phyloP scores from a whole-genome alignment of 2,329 filamentous ascomycete genomes.

The Claviceps cyperi region DNA sequence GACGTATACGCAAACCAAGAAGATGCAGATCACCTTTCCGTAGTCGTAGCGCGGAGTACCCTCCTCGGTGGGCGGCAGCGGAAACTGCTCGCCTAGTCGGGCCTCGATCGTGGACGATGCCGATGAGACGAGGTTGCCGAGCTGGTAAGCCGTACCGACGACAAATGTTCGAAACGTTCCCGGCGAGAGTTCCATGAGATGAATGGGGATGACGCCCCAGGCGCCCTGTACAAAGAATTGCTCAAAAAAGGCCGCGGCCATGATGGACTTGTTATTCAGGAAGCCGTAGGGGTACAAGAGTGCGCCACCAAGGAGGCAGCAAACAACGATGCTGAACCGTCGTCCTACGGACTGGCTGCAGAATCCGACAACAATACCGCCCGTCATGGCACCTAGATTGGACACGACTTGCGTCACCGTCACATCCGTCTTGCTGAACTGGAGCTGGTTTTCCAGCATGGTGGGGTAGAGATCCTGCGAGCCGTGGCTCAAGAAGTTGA shows the following conservation, averaged over 20 bases:
- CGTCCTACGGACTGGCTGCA: conserved; percentile 55
- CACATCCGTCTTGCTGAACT: conserved; percentile 37
- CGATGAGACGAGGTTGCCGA: conserved; percentile 59
- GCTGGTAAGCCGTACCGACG: conserved; percentile 60
- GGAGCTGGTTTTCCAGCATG: conserved; percentile 42
- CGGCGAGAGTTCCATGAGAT: conserved; percentile 63
- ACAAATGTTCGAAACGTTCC: conserved; percentile 61
- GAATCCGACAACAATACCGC: conserved; percentile 54
- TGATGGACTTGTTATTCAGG: conserved; percentile 44
- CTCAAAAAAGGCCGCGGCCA: conserved; percentile 72
- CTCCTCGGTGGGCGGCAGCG: conserved; percentile 41
- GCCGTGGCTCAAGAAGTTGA: conserved; percentile 84
- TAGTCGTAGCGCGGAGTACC: conserved; percentile 50
- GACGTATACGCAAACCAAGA: conserved; percentile 70
- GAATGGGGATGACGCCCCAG: conserved; percentile 64
- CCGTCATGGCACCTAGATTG: conserved; percentile 54
- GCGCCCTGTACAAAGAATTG: conserved; percentile 68
- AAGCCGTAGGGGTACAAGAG: conserved; percentile 77
- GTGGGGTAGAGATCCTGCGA: conserved; percentile 50
- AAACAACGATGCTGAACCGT: conserved; percentile 51
- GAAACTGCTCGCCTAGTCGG: conserved; percentile 60
- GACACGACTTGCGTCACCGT: conserved; percentile 60
- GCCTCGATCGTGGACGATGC: conserved; percentile 64
- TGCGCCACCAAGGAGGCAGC: conserved; percentile 53
- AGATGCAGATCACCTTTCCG: conserved; percentile 76